These are phyloP conservation scores for Phytophthora kernoviae DNA, from an alignment of 352 stramenopile genomes.

Conservation along the genomic window DNA sequence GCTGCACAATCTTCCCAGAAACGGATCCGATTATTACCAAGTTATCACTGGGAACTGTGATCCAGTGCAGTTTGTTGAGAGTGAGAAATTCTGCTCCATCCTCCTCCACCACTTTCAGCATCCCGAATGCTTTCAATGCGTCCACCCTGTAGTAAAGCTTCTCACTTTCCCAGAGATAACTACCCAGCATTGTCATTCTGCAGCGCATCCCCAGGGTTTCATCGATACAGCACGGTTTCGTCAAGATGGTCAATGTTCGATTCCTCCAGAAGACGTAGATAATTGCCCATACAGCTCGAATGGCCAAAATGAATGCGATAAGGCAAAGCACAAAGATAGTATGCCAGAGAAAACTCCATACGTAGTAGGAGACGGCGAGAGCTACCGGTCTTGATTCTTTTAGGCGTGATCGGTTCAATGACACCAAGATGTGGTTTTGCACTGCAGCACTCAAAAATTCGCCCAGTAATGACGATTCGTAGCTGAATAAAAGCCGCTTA, in stretches of 20 bases:
- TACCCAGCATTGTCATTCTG: constrained; percentile 18
- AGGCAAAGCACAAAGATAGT: constrained; percentile 18
- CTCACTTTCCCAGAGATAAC: constrained; percentile 9
- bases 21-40: constrained; percentile 16
- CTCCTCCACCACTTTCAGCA: constrained; percentile 17
- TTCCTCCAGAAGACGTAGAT: constrained; percentile 1
- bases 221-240: constrained; percentile 14
- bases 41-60: constrained; percentile 1
- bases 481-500: constrained; percentile 26
- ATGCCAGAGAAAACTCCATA: constrained; percentile 26
- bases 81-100: constrained; percentile 14
- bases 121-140: constrained; percentile 21
- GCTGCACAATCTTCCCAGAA: constrained; percentile 5
- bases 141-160: constrained; percentile 16
- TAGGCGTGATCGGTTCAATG: constrained; percentile 17
- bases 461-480: constrained; percentile 22
- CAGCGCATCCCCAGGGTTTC: constrained; percentile 8
- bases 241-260: constrained; percentile 7
- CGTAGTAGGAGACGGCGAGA: constrained; percentile 23
- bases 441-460: constrained; percentile 20
- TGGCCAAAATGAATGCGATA: constrained; percentile 16
- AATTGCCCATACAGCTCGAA: constrained; percentile 1
- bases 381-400: constrained; percentile 12
- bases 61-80: constrained; percentile 16
- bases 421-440: constrained; percentile 13